Evolutionary conservation across 2,329 filamentous ascomycete species (phyloP), one percentile per base, ranked within the genome.

Genomic region (Colletotrichum sp.): DNA sequence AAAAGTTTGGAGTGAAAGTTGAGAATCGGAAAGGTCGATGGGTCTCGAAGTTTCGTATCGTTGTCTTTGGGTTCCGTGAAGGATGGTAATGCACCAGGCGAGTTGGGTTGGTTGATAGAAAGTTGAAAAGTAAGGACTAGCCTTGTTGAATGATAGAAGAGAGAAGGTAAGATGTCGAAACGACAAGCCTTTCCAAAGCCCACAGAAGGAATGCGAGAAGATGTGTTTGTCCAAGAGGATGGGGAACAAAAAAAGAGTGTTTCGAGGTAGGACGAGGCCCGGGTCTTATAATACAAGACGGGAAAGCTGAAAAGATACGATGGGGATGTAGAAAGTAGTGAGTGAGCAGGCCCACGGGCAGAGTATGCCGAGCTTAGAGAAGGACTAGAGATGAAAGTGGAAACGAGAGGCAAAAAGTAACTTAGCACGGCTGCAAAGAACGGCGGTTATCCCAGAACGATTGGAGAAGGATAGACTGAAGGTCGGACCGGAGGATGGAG

Each of bases 101-200:
- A 74, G 77, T 80, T 77, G 76, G 76, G 66, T 73, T 61, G 28
- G 38, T 21, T 60, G 68, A 76, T 71, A 76, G 77, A 77, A 80
- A 80, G 78, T 82, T 79, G 73, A 78, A 80, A 71, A 80, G 78
- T 77, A 80, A 85, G 85, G 86, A 81, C 83, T 83, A 85, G 80
- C 79, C 82, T 83, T 78, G 80, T 71, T 72, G 76, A 78, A 77
- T 76, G 71, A 78, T 77, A 82, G 80, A 73, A 76, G 79, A 78
- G 80, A 72, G 71, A 76, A 77, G 62, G 74, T 75, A 72, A 71
- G 75, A 73, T 67, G 76, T 78, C 77, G 75, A 73, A 77, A 76
- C 62, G 77, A 78, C 77, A 74, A 76, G 68, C 28, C 62, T 36
- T 66, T 72, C 66, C 66, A 66, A 78, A 78, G 77, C 77, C 73